These are phyloP conservation scores for Exophiala spinifera DNA, from an alignment of 2,329 filamentous ascomycete genomes.

Conservation along the genomic window DNA sequence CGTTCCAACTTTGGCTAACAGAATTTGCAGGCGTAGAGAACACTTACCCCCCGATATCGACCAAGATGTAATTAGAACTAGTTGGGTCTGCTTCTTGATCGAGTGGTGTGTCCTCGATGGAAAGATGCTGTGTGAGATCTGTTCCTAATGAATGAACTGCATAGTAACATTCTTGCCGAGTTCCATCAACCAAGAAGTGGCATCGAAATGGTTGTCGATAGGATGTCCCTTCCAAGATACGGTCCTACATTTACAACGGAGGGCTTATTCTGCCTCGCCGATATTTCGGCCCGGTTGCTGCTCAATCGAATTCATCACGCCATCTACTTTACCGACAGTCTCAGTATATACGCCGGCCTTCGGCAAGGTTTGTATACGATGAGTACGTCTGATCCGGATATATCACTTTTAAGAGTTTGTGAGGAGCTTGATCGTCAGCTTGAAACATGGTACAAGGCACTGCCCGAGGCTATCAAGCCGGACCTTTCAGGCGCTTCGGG, in stretches of 20 bases:
- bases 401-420: too few species aligned
- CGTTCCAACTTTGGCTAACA: too few species aligned
- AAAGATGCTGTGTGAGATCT: neutral
- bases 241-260: too few species aligned
- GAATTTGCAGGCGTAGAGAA: too few species aligned
- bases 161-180: slow-evolving; percentile 9
- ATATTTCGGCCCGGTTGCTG: slow-evolving; percentile 8
- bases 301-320: slow-evolving; percentile 6
- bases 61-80: slow-evolving; percentile 1
- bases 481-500: slow-evolving; percentile 1
- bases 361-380: too few species aligned
- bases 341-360: too few species aligned
- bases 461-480: slow-evolving; percentile 1
- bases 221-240: slow-evolving; percentile 10
- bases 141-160: neutral
- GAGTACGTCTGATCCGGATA: too few species aligned
- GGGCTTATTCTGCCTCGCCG: slow-evolving; percentile 7
- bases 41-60: too few species aligned
- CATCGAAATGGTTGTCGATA: slow-evolving; percentile 6
- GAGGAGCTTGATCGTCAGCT: slow-evolving; percentile 6
- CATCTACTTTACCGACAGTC: too few species aligned
- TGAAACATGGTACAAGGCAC: slow-evolving; percentile 6
- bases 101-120: too few species aligned
- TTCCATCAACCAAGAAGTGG: slow-evolving; percentile 13
- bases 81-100: slow-evolving; percentile 7